Evolutionary conservation across 192 early-diverging fungal species (phyloP).

Genomic region (Coemansia sp.): DNA sequence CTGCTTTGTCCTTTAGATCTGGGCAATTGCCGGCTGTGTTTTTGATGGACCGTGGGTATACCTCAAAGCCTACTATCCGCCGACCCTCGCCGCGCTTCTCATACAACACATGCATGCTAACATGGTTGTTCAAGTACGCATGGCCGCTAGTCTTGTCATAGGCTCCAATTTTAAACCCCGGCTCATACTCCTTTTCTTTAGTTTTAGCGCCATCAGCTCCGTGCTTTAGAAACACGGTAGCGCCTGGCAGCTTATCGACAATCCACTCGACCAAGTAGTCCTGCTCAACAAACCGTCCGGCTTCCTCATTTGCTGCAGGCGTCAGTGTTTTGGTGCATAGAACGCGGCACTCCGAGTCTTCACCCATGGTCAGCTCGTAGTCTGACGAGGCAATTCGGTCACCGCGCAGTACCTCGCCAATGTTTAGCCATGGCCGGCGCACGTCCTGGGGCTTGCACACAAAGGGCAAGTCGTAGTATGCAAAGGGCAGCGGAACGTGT

Average conservation of each 20-base stretch:
- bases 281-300: constrained; percentile 58
- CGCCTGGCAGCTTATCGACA: constrained; percentile 69
- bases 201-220: not conserved
- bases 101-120: constrained; percentile 64
- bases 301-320: constrained; percentile 46
- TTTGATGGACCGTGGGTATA: constrained; percentile 62
- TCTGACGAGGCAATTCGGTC: constrained; percentile 69
- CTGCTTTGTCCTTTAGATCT: constrained; percentile 5
- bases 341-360: constrained; percentile 56
- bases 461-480: constrained; percentile 67
- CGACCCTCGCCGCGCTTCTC: constrained; percentile 47
- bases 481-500: constrained; percentile 65
- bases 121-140: constrained; percentile 70
- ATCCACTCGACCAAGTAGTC: constrained; percentile 71
- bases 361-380: constrained; percentile 56
- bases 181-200: constrained; percentile 51
- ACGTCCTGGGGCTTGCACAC: constrained; percentile 57
- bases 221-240: constrained; percentile 51
- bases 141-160: constrained; percentile 41
- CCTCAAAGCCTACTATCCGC: constrained; percentile 73
- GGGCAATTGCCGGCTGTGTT: constrained; percentile 39
- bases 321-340: constrained; percentile 60
- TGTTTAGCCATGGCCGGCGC: constrained; percentile 49
- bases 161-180: constrained; percentile 65
- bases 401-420: constrained; percentile 73